A percentile compares a stretch with the other conserved stretches of the same genome.
phyloP scores from a whole-genome alignment of 2,329 filamentous ascomycete species.

The Trichoderma gracile region DNA sequence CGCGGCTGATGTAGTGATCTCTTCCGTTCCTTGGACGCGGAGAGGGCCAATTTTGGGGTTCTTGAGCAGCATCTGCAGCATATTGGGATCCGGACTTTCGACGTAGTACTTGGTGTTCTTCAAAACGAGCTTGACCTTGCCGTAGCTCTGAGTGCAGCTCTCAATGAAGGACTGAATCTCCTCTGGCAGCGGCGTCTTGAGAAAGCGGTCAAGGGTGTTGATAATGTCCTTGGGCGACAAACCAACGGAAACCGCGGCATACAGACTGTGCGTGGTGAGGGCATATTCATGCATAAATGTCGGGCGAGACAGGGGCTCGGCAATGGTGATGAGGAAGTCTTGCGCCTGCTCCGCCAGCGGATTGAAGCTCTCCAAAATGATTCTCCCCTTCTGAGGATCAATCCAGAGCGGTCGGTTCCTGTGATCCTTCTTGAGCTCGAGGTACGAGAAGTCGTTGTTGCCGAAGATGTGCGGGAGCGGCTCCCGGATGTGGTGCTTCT shows the following conservation, averaged over 20 bases:
- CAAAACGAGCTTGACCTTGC: slow-evolving; percentile 91
- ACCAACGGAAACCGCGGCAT: slow-evolving; percentile 94
- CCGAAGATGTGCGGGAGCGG: slow-evolving; percentile 50
- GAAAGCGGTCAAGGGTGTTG: slow-evolving; percentile 80
- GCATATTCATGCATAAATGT: slow-evolving; percentile 92
- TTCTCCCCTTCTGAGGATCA: slow-evolving; percentile 79
- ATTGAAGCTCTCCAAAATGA: slow-evolving; percentile 93
- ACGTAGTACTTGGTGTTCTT: slow-evolving; percentile 95
- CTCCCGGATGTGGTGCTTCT: slow-evolving; percentile 46
- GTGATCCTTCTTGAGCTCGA: slow-evolving; percentile 84
- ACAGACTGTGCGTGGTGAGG: slow-evolving; percentile 87
- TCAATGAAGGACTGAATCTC: slow-evolving; percentile 75
- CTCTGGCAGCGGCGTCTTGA: slow-evolving; percentile 84
- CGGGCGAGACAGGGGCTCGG: slow-evolving; percentile 87
- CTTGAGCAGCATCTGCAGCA: slow-evolving; percentile 82
- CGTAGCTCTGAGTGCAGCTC: slow-evolving; percentile 83
- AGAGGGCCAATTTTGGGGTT: slow-evolving; percentile 80
- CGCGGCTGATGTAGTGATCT: slow-evolving; percentile 77
- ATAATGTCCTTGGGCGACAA: slow-evolving; percentile 87
- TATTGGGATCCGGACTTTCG: slow-evolving; percentile 83
- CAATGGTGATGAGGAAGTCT: slow-evolving; percentile 93
- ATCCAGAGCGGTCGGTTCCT: slow-evolving; percentile 91
- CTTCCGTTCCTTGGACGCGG: slow-evolving; percentile 69
- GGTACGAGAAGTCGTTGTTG: slow-evolving; percentile 73
- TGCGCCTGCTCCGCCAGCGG: slow-evolving; percentile 83